Evolutionary conservation across 2,329 filamentous ascomycete genomes (phyloP).

Genomic region (Cladosporium sp.): DNA sequence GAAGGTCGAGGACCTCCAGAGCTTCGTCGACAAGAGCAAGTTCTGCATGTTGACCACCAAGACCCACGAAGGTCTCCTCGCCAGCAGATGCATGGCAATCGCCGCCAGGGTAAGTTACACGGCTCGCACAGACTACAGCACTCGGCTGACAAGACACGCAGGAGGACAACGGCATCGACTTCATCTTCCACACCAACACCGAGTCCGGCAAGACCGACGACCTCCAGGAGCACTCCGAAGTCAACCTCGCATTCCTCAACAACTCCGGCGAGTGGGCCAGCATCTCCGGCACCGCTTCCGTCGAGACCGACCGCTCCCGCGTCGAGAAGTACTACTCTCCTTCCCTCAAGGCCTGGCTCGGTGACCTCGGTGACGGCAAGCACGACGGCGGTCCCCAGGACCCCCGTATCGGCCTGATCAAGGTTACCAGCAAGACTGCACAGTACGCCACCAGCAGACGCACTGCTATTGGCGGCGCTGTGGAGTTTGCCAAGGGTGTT

Average conservation of each 20-base stretch:
- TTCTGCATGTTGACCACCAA: constrained; percentile 89
- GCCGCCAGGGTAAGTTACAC: constrained; percentile 65
- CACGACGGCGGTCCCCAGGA: constrained; percentile 82
- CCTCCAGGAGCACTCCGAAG: constrained; percentile 67
- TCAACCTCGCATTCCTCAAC: constrained; percentile 77
- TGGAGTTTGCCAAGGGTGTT: constrained; percentile 74
- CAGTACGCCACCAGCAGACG: constrained; percentile 45
- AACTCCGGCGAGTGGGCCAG: constrained; percentile 81
- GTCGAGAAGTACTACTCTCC: constrained; percentile 76
- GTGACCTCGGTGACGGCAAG: constrained; percentile 77
- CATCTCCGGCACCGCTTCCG: constrained; percentile 69
- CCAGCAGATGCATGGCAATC: constrained; percentile 83
- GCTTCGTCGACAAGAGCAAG: constrained; percentile 72
- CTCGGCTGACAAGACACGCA: constrained; percentile 37
- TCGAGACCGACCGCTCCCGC: constrained; percentile 67
- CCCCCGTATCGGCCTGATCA: constrained; percentile 79
- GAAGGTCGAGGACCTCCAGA: constrained; percentile 72
- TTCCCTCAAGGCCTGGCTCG: constrained; percentile 78
- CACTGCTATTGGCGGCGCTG: constrained; percentile 62
- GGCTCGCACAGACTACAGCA: constrained; percentile 10
- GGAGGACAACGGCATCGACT: constrained; percentile 76
- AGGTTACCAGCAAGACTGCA: constrained; percentile 57
- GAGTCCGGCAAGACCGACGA: constrained; percentile 87
- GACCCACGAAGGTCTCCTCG: constrained; percentile 64
- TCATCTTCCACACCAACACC: constrained; percentile 90